Base-by-base conservation (phyloP, 2,329 filamentous ascomycete genomes). In the Pseudopithomyces maydicus region DNA sequence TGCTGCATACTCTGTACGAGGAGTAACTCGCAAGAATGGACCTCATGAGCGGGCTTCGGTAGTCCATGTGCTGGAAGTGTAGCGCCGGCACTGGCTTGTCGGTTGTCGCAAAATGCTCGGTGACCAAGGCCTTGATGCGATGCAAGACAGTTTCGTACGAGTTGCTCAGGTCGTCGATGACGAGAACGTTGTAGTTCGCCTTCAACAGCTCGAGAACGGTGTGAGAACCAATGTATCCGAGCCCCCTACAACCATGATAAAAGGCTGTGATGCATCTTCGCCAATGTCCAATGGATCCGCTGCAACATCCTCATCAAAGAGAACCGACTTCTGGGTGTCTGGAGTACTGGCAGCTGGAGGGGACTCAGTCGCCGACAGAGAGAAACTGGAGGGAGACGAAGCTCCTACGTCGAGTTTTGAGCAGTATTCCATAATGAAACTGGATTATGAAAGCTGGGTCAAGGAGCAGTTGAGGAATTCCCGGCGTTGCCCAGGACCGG, bases 141-240 rank as follows among this genome's bases (percentile, higher is more conserved):
- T 73, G 63, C 57, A 79, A 58, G 26, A 78, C 73, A 46, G 70
- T 71, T 52, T 75, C 68, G 47, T 74, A 78, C 2, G 75, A 75
- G 67, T 85, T 85, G 67, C 76, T 77, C 43, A 79, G 58, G 58
- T 80, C 73, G 59, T 80, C 78, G 44, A 79, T 68, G 15, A 79
- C 68, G 55, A 85, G 77, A 32, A 85, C 82, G 59, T 82, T 84
- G 70, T 83, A 79, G 19, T 82, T 81, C 35, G 78, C 79, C 57
- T 84, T 82, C 57, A 85, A 75, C 33, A 85, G 73, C 64, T 85
- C 82, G 0, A 85, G 73, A 1, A 80, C 78, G 0, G 83, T 85
- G 67, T 85, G 83, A 2, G 82, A 84, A 26, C 83, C 83, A 52
- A 85, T 85, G 68, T 82, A 85, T 6, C 82, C 82, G 14, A 83